Percentiles rank a stretch among this genome's conserved stretches.
phyloP scores from a whole-genome alignment of 768 basidiomycete genomes.

The Boletus sp. region DNA sequence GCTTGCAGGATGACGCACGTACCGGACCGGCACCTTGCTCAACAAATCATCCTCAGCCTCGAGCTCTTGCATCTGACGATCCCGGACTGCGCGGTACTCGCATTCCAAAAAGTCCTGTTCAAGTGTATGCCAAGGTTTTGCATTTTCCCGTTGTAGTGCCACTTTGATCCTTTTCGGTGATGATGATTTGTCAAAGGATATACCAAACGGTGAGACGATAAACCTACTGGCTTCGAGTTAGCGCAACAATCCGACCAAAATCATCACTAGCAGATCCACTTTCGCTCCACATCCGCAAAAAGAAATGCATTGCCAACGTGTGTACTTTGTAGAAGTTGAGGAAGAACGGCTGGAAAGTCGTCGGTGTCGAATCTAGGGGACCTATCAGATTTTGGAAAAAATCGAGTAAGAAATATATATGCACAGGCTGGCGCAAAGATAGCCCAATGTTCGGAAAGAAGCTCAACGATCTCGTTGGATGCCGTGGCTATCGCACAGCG shows the following conservation, averaged over 20 bases:
- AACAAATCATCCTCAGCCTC: conserved; percentile 86
- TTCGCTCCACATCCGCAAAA: conserved; percentile 91
- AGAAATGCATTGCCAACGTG: conserved; percentile 77
- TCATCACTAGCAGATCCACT: conserved; percentile 75
- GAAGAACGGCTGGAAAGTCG: conserved; percentile 84
- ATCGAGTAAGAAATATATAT: conserved; percentile 25
- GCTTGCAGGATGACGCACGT: conserved; percentile 21
- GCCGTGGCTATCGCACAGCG: conserved; percentile 82
- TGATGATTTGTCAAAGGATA: conserved; percentile 6
- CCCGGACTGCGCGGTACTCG: conserved; percentile 83
- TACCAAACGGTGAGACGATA: neutral
- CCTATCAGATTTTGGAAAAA: conserved; percentile 1
- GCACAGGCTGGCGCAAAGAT: conserved; percentile 84
- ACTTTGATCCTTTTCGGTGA: conserved; percentile 59
- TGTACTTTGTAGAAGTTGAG: conserved; percentile 83
- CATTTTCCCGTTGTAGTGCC: conserved; percentile 71
- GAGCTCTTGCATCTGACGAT: conserved; percentile 87
- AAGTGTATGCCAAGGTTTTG: conserved; percentile 79
- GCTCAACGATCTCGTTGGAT: conserved; percentile 82
- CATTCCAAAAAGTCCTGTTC: conserved; percentile 77
- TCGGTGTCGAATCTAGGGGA: conserved; percentile 64
- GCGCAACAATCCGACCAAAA: conserved; percentile 72
- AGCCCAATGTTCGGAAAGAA: conserved; percentile 82
- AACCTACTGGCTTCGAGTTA: conserved; percentile 83
- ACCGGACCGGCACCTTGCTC: conserved; percentile 86